phyloP scores from a whole-genome alignment of 768 basidiomycete species.

The Calocybe cyanea region DNA sequence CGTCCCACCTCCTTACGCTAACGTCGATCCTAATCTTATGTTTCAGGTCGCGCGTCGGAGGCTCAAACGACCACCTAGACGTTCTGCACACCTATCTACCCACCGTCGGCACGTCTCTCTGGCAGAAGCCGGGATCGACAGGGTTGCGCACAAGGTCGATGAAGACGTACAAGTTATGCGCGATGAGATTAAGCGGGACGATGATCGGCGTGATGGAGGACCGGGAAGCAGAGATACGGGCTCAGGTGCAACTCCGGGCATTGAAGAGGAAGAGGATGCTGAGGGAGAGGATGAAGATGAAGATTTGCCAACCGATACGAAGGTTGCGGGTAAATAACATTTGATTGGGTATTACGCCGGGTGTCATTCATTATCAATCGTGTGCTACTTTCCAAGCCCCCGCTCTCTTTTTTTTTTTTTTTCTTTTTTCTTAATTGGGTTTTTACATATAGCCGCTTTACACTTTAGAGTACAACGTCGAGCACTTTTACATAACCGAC shows the following conservation, averaged over 20 bases:
- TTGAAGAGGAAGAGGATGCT: conserved; percentile 24
- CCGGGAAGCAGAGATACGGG: conserved; percentile 25
- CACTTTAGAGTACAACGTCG: too few species aligned
- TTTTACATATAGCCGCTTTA: too few species aligned
- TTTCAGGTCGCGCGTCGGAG: conserved; percentile 72
- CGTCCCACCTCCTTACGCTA: background rate
- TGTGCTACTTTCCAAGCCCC: background rate
- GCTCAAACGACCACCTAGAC: conserved; percentile 82
- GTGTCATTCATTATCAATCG: background rate
- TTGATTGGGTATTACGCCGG: background rate
- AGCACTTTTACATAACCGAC: too few species aligned
- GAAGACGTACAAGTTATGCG: conserved; percentile 80
- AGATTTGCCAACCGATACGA: conserved; percentile 28
- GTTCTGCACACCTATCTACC: conserved; percentile 75
- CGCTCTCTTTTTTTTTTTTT: background rate
- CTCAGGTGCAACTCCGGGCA: conserved; percentile 15
- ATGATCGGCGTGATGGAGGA: conserved; percentile 43
- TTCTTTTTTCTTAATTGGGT: too few species aligned
- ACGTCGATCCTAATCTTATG: background rate
- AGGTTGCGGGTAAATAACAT: conserved; percentile 26
- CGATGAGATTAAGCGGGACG: conserved; percentile 69
- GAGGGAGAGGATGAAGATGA: conserved; percentile 27
- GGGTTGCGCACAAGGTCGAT: conserved; percentile 82
- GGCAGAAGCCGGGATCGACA: conserved; percentile 85
- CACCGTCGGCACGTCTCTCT: conserved; percentile 82